Conservation (phyloP, 495 filamentous ascomycete species). For the Cryomyces antarcticus region DNA sequence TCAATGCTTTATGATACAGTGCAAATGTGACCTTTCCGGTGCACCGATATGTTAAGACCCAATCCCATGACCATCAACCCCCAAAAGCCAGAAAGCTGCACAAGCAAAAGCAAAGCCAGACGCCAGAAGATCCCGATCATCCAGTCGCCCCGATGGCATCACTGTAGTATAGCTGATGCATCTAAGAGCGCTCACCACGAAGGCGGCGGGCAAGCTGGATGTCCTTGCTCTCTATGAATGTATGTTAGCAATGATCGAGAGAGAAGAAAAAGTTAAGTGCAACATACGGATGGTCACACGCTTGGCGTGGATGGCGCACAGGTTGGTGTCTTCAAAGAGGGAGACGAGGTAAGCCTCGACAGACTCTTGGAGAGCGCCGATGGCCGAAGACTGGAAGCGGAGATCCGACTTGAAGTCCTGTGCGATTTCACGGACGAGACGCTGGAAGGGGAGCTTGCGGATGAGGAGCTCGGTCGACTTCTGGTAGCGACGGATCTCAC, state of each 20-base stretch:
- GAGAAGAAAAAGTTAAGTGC: neutral
- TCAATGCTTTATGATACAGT: neutral
- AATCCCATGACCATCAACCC: neutral
- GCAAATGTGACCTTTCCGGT: neutral
- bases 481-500: constrained; percentile 99
- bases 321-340: constrained; percentile 99
- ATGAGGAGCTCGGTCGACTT: constrained; percentile 99
- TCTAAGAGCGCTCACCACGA: constrained; percentile 16
- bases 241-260: neutral
- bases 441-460: constrained; percentile 99
- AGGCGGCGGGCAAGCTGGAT: constrained; percentile 17
- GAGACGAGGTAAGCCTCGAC: constrained; percentile 99
- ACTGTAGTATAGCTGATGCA: neutral
- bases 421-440: constrained; percentile 98
- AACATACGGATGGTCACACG: constrained; percentile 35
- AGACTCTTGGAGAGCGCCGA: constrained; percentile 99
- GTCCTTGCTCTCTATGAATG: constrained; percentile 11
- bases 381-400: constrained; percentile 98
- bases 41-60: neutral
- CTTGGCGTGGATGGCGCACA: constrained; percentile 99
- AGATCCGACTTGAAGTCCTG: constrained; percentile 99
- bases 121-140: no score
- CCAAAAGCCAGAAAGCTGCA: neutral
- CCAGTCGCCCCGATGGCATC: no score
- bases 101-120: no score